Evolutionary conservation across 2,329 filamentous ascomycete genomes (phyloP), one percentile per base, ranked within the genome.

Genomic region (Alternaria panax): DNA sequence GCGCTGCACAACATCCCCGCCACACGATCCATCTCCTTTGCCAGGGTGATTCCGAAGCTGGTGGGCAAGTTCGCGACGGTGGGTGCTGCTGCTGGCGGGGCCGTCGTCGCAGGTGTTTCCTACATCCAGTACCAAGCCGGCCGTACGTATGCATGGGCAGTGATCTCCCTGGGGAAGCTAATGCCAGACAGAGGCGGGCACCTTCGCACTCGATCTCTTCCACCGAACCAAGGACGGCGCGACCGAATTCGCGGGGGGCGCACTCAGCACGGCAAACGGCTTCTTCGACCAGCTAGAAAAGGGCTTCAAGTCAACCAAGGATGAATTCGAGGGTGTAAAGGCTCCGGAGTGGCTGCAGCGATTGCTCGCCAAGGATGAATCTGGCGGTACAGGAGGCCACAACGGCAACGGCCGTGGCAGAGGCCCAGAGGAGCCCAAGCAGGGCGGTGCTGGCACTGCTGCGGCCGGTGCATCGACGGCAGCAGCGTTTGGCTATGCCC

Each of bases 111-210:
- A 14, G 92, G 91, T 3, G 81, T 96, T 59, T 93, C 93, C 25
- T 99, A 97, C 85, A 82, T 99, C 48, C 95, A 99, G 76, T 98
- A 99, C 76, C 95, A 99, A 80, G 94, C 95, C 64, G 88, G 90
- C 56, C 91, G 91, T 93, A 85, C 64, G 91, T 85, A 2, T 45
- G 3, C 5, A 47, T 18, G 7, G 61, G 25, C 3, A 11, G 5
- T 56, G n/a, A 8, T 25, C 12, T 2, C 59, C 28, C 12, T 30
- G 22, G n/a, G 22, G 12, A 18, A 25, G 59, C 85, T 82, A 80
- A 83, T 62, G 78, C 76, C 34, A 69, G 62, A 57, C 72, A 87
- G 88, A 92, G 82, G 90, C 91, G 22, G 91, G 90, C 60, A 92
- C 87, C 60, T 93, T 90, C 78, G 90, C 88, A 3, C 84, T 90